Base-by-base conservation (phyloP, 2,329 filamentous ascomycete species). In the Didymella segeticola region DNA sequence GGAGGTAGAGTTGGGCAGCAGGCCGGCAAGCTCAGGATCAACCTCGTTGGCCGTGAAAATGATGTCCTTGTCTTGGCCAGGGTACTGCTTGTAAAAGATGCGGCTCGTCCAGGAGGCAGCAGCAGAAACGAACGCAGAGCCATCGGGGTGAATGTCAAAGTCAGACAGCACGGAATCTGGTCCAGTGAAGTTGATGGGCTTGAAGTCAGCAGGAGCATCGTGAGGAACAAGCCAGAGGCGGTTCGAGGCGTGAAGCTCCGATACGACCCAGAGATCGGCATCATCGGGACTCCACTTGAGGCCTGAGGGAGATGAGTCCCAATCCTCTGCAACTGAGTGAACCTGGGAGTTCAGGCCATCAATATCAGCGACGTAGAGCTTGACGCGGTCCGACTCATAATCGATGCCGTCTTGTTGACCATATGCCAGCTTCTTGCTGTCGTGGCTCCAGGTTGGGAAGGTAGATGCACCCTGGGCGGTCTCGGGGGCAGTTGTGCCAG, bases 321-420 rank as follows among this genome's bases (percentile, higher is more conserved):
- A 74, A 46, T 73, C 53, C 30, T 69, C 66, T 7, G 71, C 70
- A 7, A 73, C 60, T 4, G 68, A 45, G 5, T 53, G 61, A 14
- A 73, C 59, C 30, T 66, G 33, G 1, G 68, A 60, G 23, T 66
- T 63, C 17, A 67, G 53, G 12, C 68, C 69, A 23, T 73, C 60
- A 19, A 74, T 64, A 10, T 65, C 60, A n/a, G 70, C 70, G 27
- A 73, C 66, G 30, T 74, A 74, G 17, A 72, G 60, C 62, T 86
- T 83, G 47, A 86, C 82, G 68, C 88, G 88, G 76, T 96, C 91
- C 14, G 88, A 86, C 73, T 96, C 91, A 71, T 96, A 96, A 57
- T 60, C 54, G 31, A 74, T 69, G 14, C 88, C 85, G 49, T 85
- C 81, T 61, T 83, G 82, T 58, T 85, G 83, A 88, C 93, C 95